These are phyloP conservation scores for Plasmodium ovale DNA, from an alignment of 169 alveolate genomes.

Conservation along the genomic window DNA sequence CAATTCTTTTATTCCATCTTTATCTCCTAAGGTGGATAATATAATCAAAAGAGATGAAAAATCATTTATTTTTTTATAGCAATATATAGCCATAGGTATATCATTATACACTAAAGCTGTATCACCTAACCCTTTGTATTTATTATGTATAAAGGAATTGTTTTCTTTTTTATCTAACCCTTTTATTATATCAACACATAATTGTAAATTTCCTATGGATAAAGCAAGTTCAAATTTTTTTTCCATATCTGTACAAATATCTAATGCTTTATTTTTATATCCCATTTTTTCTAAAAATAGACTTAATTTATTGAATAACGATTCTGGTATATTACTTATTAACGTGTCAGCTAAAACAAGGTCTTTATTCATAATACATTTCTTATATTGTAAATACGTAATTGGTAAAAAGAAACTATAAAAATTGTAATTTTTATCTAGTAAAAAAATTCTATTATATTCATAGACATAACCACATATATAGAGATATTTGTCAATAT, in stretches of 20 bases:
- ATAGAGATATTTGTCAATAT: slow-evolving; percentile 85
- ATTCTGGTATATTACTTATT: slow-evolving; percentile 81
- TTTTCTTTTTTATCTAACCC: slow-evolving; percentile 79
- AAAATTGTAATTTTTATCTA: slow-evolving; percentile 82
- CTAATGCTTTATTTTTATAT: slow-evolving; percentile 91
- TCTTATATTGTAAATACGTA: slow-evolving; percentile 83
- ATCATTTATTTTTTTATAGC: slow-evolving; percentile 83
- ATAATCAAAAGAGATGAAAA: slow-evolving; percentile 81
- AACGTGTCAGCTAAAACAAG: slow-evolving; percentile 86
- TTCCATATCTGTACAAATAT: slow-evolving; percentile 91
- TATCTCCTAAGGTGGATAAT: slow-evolving; percentile 80
- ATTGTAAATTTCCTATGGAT: slow-evolving; percentile 88
- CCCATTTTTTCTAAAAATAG: slow-evolving; percentile 93
- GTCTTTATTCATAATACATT: slow-evolving; percentile 78
- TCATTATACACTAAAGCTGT: slow-evolving; percentile 82
- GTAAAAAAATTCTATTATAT: slow-evolving; percentile 81
- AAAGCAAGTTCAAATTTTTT: slow-evolving; percentile 94
- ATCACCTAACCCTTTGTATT: slow-evolving; percentile 88
- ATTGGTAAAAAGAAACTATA: slow-evolving; percentile 78
- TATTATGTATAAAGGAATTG: slow-evolving; percentile 77
- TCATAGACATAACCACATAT: slow-evolving; percentile 88
- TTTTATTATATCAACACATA: slow-evolving; percentile 86
- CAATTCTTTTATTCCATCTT: slow-evolving; percentile 55
- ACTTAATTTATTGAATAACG: slow-evolving; percentile 91
- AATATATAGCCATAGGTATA: slow-evolving; percentile 84